phyloP scores from a whole-genome alignment of 1,284 basidiomycete species.

The Sporisorium reilianum region DNA sequence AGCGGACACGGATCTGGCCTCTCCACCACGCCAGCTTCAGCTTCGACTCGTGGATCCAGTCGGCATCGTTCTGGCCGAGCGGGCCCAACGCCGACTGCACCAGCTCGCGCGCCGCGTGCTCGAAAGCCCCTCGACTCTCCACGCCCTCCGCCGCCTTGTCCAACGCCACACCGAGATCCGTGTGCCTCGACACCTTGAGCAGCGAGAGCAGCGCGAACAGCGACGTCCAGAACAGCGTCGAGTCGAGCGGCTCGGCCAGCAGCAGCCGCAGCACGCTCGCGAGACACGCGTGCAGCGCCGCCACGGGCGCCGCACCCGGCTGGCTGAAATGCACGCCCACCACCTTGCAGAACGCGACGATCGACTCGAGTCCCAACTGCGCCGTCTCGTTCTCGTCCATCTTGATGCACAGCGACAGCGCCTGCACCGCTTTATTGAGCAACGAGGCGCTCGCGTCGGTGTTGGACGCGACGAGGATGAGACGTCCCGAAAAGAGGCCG shows the following conservation, averaged over 20 bases:
- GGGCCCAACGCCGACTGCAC: conserved; percentile 26
- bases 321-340: conserved; percentile 14
- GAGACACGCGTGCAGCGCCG: conserved; percentile 18
- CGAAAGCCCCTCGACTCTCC: conserved; percentile 16
- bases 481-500: conserved; percentile 27
- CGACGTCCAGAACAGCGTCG: conserved; percentile 25
- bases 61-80: conserved; percentile 25
- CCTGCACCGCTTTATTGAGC: conserved; percentile 33
- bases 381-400: conserved; percentile 47
- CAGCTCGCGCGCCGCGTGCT: conserved; percentile 24
- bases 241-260: conserved; percentile 37
- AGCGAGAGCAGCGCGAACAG: conserved; percentile 34
- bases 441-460: neutral
- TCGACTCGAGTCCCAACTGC: conserved; percentile 37
- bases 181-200: conserved; percentile 26
- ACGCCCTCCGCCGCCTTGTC: conserved; percentile 16
- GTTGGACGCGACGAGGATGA: conserved; percentile 22
- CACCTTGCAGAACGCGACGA: conserved; percentile 33
- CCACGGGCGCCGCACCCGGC: conserved; percentile 10
- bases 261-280: conserved; percentile 22
- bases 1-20: conserved; percentile 39
- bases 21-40: conserved; percentile 31
- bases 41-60: conserved; percentile 43
- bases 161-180: conserved; percentile 20
- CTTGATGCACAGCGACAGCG: conserved; percentile 40